Evolutionary conservation across 2,329 filamentous ascomycete genomes (phyloP), one percentile per base, ranked within the genome.

Genomic region (Chaetothyriales sp.): DNA sequence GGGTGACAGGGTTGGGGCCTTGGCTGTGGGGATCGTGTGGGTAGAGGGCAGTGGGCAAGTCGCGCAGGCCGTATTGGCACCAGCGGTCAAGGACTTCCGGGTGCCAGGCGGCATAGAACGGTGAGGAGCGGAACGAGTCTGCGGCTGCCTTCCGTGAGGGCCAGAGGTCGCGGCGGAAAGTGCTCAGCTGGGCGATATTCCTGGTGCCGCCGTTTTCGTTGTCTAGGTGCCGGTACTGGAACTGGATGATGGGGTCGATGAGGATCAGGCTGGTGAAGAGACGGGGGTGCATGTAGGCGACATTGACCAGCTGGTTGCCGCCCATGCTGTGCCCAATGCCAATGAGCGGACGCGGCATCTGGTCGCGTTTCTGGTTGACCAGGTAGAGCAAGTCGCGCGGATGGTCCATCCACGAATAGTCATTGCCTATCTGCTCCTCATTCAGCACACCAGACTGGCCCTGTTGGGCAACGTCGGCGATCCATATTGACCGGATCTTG

Each of bases 281-380:
- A 7, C 86, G 82, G 0, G 87, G 86, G 65, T 93, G 83, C 52
- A 85, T 73, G 5, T 88, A 70, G 15, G n/a, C 9, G 18, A 47
- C 10, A 19, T 25, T 47, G 20, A 53, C 55, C 56, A 90, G 72
- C 53, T 81, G 75, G 61, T 74, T 76, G 57, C 74, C 84, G 57
- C 88, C 88, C 69, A 89, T 85, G 56, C 84, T 90, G 67, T 95
- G 88, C 12, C 84, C 87, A n/a, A 94, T 65, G 52, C 84, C 86
- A 56, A 93, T 68, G n/a, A 94, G 70, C 0, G 88, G 88, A 20
- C 55, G 60, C 1, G 63, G 62, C 63, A 66, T 66, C n/a, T 64
- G 51, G 18, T 60, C 53, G 25, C 62, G 56, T 46, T 64, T 64
- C 8, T 61, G 52, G 42, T 64, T 64, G 56, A 65, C 60, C 57